phyloP scores from a whole-genome alignment of 176 grass and related monocot species.

The Zizania latifolia region DNA sequence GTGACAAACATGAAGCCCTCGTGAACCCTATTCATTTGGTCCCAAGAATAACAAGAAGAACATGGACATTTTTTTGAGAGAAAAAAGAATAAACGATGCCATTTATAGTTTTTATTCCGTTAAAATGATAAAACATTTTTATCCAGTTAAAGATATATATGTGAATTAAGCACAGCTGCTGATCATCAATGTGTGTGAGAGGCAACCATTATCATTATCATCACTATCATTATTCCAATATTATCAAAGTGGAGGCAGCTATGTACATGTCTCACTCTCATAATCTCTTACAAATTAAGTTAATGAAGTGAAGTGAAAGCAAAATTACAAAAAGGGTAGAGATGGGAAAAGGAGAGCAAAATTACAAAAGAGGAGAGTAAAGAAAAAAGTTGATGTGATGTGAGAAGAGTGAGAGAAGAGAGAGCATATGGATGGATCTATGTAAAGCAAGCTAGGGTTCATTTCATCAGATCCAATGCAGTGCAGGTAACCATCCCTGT shows the following conservation, averaged over 20 bases:
- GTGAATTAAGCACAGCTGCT: not conserved
- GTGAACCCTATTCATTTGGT: too few relatives aligned
- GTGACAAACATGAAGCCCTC: too few relatives aligned
- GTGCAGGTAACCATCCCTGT: conserved; percentile 40
- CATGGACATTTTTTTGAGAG: too few relatives aligned
- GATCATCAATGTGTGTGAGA: conserved; percentile 10
- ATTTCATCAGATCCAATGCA: conserved; percentile 50
- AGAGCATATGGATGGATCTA: not conserved
- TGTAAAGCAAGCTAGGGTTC: not conserved
- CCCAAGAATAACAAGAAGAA: too few relatives aligned
- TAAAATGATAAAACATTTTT: too few relatives aligned
- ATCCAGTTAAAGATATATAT: too few relatives aligned
- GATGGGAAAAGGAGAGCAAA: not conserved
- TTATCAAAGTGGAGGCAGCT: conserved; percentile 36
- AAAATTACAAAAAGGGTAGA: not conserved
- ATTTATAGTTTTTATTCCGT: not conserved
- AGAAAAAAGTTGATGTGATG: too few relatives aligned
- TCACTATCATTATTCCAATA: conserved; percentile 26
- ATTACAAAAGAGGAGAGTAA: too few relatives aligned
- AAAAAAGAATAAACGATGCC: too few relatives aligned
- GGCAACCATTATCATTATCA: not conserved
- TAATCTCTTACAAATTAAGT: conserved; percentile 22
- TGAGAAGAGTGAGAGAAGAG: too few relatives aligned
- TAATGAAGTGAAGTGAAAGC: not conserved
- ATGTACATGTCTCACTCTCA: conserved; percentile 36